phyloP scores from a whole-genome alignment of 495 filamentous ascomycete genomes.

The Lasiosphaeris hirsuta region DNA sequence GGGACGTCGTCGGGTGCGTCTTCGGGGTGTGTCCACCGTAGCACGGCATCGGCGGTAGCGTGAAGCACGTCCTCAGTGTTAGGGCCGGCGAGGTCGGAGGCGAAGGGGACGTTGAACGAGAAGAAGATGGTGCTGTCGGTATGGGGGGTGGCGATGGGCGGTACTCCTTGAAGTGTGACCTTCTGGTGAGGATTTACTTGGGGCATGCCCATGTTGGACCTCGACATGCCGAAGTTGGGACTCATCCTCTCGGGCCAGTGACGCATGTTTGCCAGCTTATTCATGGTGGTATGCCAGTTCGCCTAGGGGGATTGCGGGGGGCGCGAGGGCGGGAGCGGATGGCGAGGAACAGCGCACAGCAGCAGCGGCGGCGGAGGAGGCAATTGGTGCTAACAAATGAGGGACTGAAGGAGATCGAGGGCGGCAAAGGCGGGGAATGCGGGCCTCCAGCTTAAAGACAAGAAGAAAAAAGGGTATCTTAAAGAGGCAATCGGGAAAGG shows the following conservation, averaged over 20 bases:
- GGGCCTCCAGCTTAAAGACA: slow-evolving; percentile 25
- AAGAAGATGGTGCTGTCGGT: slow-evolving; percentile 65
- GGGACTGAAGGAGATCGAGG: slow-evolving; percentile 20
- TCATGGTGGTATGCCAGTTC: slow-evolving; percentile 56
- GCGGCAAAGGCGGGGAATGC: slow-evolving; percentile 19
- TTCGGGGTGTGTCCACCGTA: slow-evolving; percentile 88
- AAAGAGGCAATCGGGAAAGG: slow-evolving; percentile 19
- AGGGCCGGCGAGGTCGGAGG: slow-evolving; percentile 84
- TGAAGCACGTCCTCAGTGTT: slow-evolving; percentile 89
- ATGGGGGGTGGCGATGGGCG: slow-evolving; percentile 62
- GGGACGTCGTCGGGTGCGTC: slow-evolving; percentile 77
- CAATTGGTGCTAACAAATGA: slow-evolving; percentile 30
- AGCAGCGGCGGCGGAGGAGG: slow-evolving; percentile 10
- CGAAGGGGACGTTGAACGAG: slow-evolving; percentile 94
- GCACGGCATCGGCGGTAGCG: slow-evolving; percentile 75
- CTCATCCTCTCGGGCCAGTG: slow-evolving; percentile 94
- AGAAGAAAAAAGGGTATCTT: slow-evolving; percentile 32
- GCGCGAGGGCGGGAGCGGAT: slow-evolving; percentile 23
- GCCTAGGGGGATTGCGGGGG: slow-evolving; percentile 15
- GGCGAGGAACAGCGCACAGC: slow-evolving; percentile 19
- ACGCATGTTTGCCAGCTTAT: slow-evolving; percentile 91
- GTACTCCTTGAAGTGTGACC: slow-evolving; percentile 57
- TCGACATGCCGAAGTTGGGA: slow-evolving; percentile 73
- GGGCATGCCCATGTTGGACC: slow-evolving; percentile 68
- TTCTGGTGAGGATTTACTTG: slow-evolving; percentile 65